Base-by-base conservation (phyloP, 2,329 filamentous ascomycete genomes). In the Plectosphaerella cucumerina region DNA sequence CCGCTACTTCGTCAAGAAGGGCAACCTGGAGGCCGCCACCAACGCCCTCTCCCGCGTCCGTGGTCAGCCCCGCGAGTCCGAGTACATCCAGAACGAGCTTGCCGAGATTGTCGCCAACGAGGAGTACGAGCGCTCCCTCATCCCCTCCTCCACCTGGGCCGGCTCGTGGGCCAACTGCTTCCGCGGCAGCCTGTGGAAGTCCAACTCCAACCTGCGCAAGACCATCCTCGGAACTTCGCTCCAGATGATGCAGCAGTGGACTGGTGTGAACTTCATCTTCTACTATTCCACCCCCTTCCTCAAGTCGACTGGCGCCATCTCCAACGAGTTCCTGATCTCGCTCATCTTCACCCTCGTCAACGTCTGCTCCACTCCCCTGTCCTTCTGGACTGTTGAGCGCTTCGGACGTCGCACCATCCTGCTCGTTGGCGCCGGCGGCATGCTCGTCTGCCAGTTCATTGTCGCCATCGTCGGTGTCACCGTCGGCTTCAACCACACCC, bases 201-300 rank as follows among this genome's bases (percentile, higher is more conserved):
- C 77, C 56, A 85, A 84, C 58, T 84, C 83, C 56, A 90, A 84
- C 76, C 65, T 89, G 50, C 85, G 86, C 62, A 81, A 84, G 58
- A 86, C 85, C 22, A 82, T 89, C 53, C 76, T 90, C 43, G 86
- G 86, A 61, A 87, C 82, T 43, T 85, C 84, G 22, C 75, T 89
- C 33, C 86, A 90, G 75, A 89, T 89, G 86, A 89, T 89, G 85
- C 86, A 89, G 70, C 86, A 89, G 70, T 82, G 77, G 75, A 92
- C 89, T 22, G 89, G 90, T 76, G 87, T 96, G 72, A 96, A 96
- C 80, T 95, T 93, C 72, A 89, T 94, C 77, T 94, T 92, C 77
- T 89, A 90, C 75, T 90, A 86, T 75, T 90, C 88, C 34, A 91
- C 89, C 33, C 83, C 87, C 53, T 95, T 96, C 83, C 88, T 96